Base-by-base conservation (phyloP, 2,329 filamentous ascomycete species). In the Diaporthe sp. region DNA sequence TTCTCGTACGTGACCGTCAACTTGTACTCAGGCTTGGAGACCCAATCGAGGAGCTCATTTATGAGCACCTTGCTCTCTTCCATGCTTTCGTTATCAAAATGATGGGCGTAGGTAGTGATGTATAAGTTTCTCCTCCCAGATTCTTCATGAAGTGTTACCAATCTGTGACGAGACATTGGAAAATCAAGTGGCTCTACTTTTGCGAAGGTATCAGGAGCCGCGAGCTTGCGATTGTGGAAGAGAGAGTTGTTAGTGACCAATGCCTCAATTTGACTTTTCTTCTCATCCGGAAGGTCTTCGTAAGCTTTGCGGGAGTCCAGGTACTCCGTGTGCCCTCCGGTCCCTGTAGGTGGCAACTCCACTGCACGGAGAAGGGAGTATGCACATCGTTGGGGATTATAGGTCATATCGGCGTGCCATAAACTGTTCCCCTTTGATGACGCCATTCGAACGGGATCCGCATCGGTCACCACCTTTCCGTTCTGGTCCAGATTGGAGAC, bases 71-170 rank as follows among this genome's bases (percentile, higher is more conserved):
- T 74, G 0, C 81, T 83, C 73, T 84, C 79, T 57, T 81, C 78
- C 12, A 79, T 50, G 55, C 71, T 68, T 60, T 82, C 22, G 47
- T 79, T 79, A 72, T 87, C 85, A 40, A 87, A 80, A 74, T 87
- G 85, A 76, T 87, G 85, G 10, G 82, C 80, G 76, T 87, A 84
- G 5, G 82, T 79, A 0, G 85, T 84, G 45, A 87, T 80, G 75
- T 88, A 88, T 19, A 88, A 61, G 69, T 85, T 87, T 80, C 82
- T 84, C 3, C 86, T 78, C 4, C 83, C 84, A 10, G 81, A 83
- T 0, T 83, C 81, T 52, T 72, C 71, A 64, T 88, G 87, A 4
- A 71, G 78, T 77, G 87, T 86, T 0, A 87, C 75, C 1, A 88
- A 77, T 47, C 80, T 80, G 76, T 88, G 86, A 12, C 82, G 77